Evolutionary conservation across 345 rosid species (phyloP), one percentile per base, ranked within the genome.

Genomic region (Corchorus capsularis): DNA sequence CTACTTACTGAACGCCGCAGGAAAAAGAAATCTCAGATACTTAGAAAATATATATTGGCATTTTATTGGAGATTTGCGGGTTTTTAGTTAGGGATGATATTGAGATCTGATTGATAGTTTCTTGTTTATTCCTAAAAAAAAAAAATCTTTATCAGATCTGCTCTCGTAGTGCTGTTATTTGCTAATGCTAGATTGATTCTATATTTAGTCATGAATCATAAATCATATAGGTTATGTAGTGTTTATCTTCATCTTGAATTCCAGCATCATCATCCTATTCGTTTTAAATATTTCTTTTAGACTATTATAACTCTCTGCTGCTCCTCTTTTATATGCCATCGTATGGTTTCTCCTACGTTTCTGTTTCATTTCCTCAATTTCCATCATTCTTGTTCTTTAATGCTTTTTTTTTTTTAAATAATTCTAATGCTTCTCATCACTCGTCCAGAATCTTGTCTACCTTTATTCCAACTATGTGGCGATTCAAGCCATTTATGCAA

Each of bases 401-500:
- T 17, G 11, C 12, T 64, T 14, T 39, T 17, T 6, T n/a, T 14
- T 41, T 4, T 55, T 14, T 14, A 13, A 55, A 5, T 3, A 17
- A 55, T 12, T 27, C 27, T 2, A 19, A 41, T 16, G 71, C 19
- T 11, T 47, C 22, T 32, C 19, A 53, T 47, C 45, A 4, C 41
- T 60, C 19, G 3, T 77, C 85, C 87, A 85, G 89, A 61, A 64
- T 63, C 79, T 62, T 77, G 77, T 46, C 64, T 27, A n/a, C 67
- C 59, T 70, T 39, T 32, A 46, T 77, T 57, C 66, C 73, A 73
- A 83, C 69, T 56, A 94, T 96, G 99, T 96, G 99, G 99, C 94
- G 92, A 86, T 91, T 96, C 82, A 96, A 96, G 79, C 86, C 91
- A 1, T 92, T 96, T 79, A 70, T 81, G 79, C 97, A 89, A 67